A percentile compares a stretch with the other conserved stretches of the same genome.
These are phyloP conservation scores for Scopulariopsis brevicaulis DNA, from an alignment of 2,329 filamentous ascomycete species.

Conservation along the genomic window DNA sequence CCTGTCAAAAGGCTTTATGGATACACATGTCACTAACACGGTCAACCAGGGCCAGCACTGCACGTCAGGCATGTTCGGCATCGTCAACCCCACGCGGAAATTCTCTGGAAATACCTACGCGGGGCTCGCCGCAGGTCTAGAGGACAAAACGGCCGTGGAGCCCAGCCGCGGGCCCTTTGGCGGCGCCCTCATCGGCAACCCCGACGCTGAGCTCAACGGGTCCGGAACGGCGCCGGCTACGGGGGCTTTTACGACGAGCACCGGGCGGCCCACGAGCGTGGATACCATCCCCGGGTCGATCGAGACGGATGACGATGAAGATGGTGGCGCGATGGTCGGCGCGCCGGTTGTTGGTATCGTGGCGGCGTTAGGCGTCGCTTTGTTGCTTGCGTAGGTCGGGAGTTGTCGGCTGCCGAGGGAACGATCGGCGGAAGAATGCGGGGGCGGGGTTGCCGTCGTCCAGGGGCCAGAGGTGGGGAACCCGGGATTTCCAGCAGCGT, in stretches of 20 bases:
- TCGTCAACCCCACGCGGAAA: slow-evolving; percentile 20
- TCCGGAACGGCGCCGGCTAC: background rate
- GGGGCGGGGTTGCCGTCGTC: no score
- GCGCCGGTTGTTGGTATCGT: background rate
- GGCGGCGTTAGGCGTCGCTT: background rate
- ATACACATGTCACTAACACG: background rate
- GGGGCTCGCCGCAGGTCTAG: slow-evolving; percentile 5
- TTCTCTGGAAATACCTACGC: slow-evolving; percentile 19
- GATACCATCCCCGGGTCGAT: background rate
- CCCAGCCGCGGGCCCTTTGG: slow-evolving; percentile 15
- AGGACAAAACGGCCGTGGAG: slow-evolving; percentile 8
- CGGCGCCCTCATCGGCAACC: slow-evolving; percentile 15
- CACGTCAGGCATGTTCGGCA: slow-evolving; percentile 25
- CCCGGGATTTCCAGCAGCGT: no score
- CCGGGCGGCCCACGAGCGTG: background rate
- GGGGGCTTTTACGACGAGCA: background rate
- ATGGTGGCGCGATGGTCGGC: background rate
- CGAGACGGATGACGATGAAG: background rate
- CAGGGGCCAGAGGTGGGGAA: no score
- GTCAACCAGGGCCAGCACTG: slow-evolving; percentile 19
- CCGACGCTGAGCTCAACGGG: slow-evolving; percentile 7
- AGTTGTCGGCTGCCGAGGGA: background rate
- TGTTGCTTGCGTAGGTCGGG: background rate
- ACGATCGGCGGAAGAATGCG: background rate
- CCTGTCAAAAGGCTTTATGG: no score